Evolutionary conservation across 176 grass and related monocot species (phyloP), one percentile per base, ranked within the genome.

Genomic region (Triticum turgidum): DNA sequence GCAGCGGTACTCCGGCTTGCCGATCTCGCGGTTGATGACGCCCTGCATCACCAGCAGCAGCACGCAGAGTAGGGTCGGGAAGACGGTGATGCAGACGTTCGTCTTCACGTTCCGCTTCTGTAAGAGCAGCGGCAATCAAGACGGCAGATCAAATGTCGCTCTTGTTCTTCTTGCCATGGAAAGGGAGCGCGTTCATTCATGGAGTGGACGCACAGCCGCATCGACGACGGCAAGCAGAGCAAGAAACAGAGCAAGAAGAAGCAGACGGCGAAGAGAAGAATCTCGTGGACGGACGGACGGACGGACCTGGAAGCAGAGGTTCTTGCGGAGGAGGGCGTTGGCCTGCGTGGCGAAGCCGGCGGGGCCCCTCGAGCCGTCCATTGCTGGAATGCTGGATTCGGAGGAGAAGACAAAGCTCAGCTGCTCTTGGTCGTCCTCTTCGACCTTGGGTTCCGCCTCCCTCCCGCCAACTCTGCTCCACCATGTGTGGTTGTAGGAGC

Each of bases 261-360:
- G 38, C 8, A 54, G 51, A 18, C 1, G 15, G 14, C 14, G 49
- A 5, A 52, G 49, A 17, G 49, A 17, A 6, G 49, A 52, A 52
- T 17, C 13, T 52, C 14, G 14, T 52, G 49, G 47, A 49, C 47
- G 12, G 47, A 44, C 42, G 11, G 44, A 45, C 44, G 49, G 14
- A 56, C 17, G 54, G 17, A 94, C 96, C 91, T 98, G 96, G 90
- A 95, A 98, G 37, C 90, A 94, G 88, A 98, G 93, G 89, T 95
- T 98, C 93, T 98, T 98, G 85, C 93, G 89, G 86, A 98, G 96
- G 73, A 98, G 96, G 52, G 93, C 96, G 82, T 98, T 94, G 64
- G 96, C 96, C 84, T 98, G 96, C 37, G 96, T 95, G 4, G 27
- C 47, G 84, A 94, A 95, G 61, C 93, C 89, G 7, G 93, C 93